phyloP scores from a whole-genome alignment of 108 stramenopile genomes.

The Fistulifera pelliculosa region DNA sequence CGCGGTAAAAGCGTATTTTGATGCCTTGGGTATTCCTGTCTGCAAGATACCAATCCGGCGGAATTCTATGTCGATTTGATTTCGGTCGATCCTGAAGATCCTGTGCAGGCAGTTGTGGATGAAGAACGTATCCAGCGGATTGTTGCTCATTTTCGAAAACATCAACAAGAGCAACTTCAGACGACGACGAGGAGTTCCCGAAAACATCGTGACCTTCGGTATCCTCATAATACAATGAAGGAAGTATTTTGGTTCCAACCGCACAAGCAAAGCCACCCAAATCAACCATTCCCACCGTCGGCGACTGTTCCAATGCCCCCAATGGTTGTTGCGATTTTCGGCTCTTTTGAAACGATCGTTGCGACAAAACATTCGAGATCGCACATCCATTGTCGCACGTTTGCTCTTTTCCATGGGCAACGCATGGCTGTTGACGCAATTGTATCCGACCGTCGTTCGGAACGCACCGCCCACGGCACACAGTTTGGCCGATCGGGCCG shows the following conservation, averaged over 20 bases:
- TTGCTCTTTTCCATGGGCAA: conserved; percentile 42
- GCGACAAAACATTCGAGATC: conserved; percentile 70
- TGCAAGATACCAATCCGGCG: conserved; percentile 67
- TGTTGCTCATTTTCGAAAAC: conserved; percentile 22
- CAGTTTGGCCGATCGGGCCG: conserved; percentile 73
- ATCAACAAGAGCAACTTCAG: conserved; percentile 7
- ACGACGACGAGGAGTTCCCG: neutral
- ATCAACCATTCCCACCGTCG: neutral
- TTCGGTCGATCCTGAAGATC: conserved; percentile 60
- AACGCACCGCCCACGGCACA: conserved; percentile 45
- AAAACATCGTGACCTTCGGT: neutral
- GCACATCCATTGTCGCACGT: conserved; percentile 40
- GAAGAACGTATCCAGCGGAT: conserved; percentile 37
- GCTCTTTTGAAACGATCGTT: conserved; percentile 58
- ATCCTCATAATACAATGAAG: neutral
- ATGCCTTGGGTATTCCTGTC: conserved; percentile 52
- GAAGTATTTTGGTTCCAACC: neutral
- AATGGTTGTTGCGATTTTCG: conserved; percentile 31
- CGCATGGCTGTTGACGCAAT: conserved; percentile 47
- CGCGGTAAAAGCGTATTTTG: conserved; percentile 52
- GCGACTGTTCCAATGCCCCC: neutral
- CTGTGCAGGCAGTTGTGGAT: conserved; percentile 31
- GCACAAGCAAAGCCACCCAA: neutral
- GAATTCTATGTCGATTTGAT: conserved; percentile 83
- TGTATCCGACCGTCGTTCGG: conserved; percentile 51